A percentile compares a stretch with the other conserved stretches of the same genome.
Evolutionary conservation across 2,329 filamentous ascomycete species (phyloP).

Genomic region (Aspergillus pseudoglaucus): DNA sequence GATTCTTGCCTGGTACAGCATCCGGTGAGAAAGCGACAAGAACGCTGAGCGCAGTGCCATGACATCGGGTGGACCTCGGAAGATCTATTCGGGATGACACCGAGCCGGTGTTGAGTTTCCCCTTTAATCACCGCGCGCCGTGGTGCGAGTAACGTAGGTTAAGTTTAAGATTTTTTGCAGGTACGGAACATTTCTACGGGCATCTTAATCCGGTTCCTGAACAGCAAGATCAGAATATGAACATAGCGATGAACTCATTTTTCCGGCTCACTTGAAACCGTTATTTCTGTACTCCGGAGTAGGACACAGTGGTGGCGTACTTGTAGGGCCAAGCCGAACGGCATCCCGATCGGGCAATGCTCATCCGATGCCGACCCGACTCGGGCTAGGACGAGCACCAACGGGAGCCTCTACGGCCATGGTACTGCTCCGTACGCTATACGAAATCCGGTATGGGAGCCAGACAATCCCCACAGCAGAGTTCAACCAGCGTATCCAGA

Average conservation of each 20-base stretch:
- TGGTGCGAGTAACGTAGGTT: not conserved
- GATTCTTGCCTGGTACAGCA: not conserved
- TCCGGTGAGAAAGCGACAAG: not conserved
- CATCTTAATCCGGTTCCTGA: no score
- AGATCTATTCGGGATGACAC: not conserved
- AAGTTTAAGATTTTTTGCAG: not conserved
- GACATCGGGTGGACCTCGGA: not conserved
- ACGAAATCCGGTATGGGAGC: no score
- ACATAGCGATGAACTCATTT: no score
- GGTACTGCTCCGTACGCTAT: no score
- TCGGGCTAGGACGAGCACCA: not conserved
- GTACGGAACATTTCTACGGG: no score
- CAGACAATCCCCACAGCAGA: no score
- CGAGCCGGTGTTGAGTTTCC: not conserved
- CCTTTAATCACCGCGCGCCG: not conserved
- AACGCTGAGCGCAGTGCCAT: not conserved
- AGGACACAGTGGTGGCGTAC: no score
- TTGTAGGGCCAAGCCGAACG: not conserved
- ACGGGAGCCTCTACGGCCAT: no score
- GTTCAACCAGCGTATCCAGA: no score
- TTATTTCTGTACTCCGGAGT: not conserved
- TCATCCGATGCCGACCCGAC: not conserved
- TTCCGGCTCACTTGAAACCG: no score
- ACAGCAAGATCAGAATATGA: no score
- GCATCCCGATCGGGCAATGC: not conserved